phyloP scores from a whole-genome alignment of 2,329 filamentous ascomycete genomes.

The Arachnomyces sp. region DNA sequence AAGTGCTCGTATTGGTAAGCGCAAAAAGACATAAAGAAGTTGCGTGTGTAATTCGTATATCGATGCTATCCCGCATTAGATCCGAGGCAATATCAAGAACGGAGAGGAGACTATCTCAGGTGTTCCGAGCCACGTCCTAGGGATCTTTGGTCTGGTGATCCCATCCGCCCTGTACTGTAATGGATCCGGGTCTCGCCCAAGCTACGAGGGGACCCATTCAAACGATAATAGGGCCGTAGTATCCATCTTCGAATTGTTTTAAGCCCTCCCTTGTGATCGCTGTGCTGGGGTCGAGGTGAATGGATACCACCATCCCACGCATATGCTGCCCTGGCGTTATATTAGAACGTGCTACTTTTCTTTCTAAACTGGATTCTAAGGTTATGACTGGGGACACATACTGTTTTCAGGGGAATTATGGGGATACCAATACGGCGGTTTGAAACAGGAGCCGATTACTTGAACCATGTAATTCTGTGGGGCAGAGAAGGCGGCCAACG shows the following conservation, averaged over 20 bases:
- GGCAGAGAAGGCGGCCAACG: conserved; percentile 16
- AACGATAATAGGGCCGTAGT: conserved; percentile 8
- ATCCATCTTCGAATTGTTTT: conserved; percentile 3
- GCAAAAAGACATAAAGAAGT: too few relatives aligned
- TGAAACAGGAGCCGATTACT: conserved; percentile 9
- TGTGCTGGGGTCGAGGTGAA: conserved; percentile 5
- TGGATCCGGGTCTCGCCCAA: not conserved
- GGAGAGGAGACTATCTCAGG: too few relatives aligned
- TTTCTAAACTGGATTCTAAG: conserved; percentile 3
- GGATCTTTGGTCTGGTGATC: too few relatives aligned
- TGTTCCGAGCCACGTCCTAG: too few relatives aligned
- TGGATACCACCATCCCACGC: conserved; percentile 10
- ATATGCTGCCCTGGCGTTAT: conserved; percentile 6
- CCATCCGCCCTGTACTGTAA: too few relatives aligned
- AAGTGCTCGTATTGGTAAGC: too few relatives aligned
- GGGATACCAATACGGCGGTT: conserved; percentile 11
- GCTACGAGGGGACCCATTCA: not conserved
- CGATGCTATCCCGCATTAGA: too few relatives aligned
- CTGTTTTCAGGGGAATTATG: conserved; percentile 8
- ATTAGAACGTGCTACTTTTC: not conserved
- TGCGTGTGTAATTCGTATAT: too few relatives aligned
- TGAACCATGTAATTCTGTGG: not conserved
- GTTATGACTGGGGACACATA: conserved; percentile 6
- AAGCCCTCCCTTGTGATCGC: conserved; percentile 1
- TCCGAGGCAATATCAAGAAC: too few relatives aligned